Base-by-base conservation (phyloP, 2,329 filamentous ascomycete species). In the Scedosporium boydii region DNA sequence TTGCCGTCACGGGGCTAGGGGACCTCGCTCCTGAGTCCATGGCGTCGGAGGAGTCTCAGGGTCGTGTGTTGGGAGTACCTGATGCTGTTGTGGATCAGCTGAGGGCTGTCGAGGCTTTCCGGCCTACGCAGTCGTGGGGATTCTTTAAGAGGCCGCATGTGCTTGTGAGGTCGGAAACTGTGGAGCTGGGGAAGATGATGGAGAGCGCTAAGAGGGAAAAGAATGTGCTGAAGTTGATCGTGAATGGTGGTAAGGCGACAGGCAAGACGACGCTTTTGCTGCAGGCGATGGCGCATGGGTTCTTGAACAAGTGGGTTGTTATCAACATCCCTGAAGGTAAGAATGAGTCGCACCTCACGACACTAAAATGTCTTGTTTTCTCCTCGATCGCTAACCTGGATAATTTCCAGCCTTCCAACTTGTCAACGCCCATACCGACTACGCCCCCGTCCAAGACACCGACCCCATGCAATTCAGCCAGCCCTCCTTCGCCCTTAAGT, bases 191-290 rank as follows among this genome's bases (percentile, higher is more conserved):
- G 68, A 78, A 81, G 67, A 81, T 96, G 69, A 79, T 85, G 62
- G 74, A 78, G 7, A 80, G 86, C 6, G 78, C 78, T 10, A 68
- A 68, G 14, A 76, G 73, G 58, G 76, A 76, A 57, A 83, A 84
- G 74, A 76, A 82, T 73, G 83, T 80, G 14, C 69, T 85, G 63
- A 80, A 87, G 69, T 79, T 86, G 68, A 82, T 97, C 34, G 66
- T 97, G 59, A 87, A 84, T 55, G 95, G 95, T 3, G 83, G 85
- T 62, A 87, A 83, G 71, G 82, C 87, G 51, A 85, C 88, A 14
- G 95, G 95, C 42, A 99, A 98, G 83, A 96, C 90, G 72, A 85
- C 95, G 68, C 77, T 96, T 69, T 75, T 96, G 69, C 79, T 96
- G 56, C 93, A 98, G 77, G 89, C 89, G 46, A 85, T 96, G 82